Evolutionary conservation across 768 basidiomycete genomes (phyloP).

Genomic region (Austroboletus festivus): DNA sequence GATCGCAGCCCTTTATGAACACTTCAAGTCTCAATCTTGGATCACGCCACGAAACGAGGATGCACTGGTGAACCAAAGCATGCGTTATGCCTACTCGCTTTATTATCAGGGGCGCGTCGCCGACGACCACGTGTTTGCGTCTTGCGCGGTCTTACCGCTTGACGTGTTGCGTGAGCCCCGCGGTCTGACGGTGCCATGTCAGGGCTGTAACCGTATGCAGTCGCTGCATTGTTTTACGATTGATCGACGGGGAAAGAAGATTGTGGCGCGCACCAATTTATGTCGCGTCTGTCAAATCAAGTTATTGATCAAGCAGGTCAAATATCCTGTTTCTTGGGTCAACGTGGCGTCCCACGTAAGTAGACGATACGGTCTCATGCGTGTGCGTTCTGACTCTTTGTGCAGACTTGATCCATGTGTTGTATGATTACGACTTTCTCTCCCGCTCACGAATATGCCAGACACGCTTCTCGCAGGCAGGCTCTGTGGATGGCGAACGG

Average conservation of each 20-base stretch:
- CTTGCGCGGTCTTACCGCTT: conserved; percentile 22
- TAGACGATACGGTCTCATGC: neutral
- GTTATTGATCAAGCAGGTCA: conserved; percentile 23
- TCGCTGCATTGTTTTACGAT: conserved; percentile 29
- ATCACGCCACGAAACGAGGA: conserved; percentile 17
- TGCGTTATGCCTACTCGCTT: conserved; percentile 28
- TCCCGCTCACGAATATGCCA: conserved; percentile 1
- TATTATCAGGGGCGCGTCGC: conserved; percentile 27
- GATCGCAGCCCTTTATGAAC: conserved; percentile 34
- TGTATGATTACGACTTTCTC: neutral
- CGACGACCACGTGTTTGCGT: conserved; percentile 24
- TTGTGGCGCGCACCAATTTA: conserved; percentile 22
- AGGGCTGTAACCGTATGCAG: conserved; percentile 27
- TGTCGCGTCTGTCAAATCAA: conserved; percentile 33
- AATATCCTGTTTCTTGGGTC: conserved; percentile 23
- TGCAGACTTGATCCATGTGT: conserved; percentile 7
- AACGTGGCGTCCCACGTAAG: conserved; percentile 15
- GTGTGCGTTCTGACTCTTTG: conserved; percentile 7
- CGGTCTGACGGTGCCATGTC: conserved; percentile 22
- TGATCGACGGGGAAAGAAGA: conserved; percentile 10
- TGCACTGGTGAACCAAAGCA: conserved; percentile 22
- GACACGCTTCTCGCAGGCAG: neutral
- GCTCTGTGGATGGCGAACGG: conserved; percentile 1
- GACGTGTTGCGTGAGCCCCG: conserved; percentile 27
- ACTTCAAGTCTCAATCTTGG: conserved; percentile 29